Percentiles rank a stretch among this genome's conserved stretches.
Evolutionary conservation across 2,329 filamentous ascomycete species (phyloP).

Genomic region (Rachicladosporium sp.): DNA sequence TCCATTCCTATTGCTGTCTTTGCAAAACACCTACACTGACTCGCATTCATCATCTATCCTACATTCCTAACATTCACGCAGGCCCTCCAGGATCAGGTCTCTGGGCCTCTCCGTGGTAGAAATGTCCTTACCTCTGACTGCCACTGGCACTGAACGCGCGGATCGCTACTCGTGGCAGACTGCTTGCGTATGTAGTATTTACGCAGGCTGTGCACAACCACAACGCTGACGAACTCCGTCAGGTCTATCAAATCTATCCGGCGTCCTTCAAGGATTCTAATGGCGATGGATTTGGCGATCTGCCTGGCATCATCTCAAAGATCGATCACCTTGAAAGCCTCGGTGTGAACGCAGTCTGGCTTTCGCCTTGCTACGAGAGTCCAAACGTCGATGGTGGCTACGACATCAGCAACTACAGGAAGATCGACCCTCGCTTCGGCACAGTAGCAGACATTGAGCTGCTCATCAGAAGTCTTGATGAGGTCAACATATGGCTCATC

Average conservation of each 20-base stretch:
- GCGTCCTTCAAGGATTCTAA: constrained; percentile 37
- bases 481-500: constrained; percentile 54
- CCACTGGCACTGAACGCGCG: too few species aligned
- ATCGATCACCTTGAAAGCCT: constrained; percentile 48
- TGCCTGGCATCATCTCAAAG: constrained; percentile 50
- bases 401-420: constrained; percentile 54
- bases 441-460: constrained; percentile 51
- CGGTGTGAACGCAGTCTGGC: constrained; percentile 51
- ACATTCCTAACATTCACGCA: too few species aligned
- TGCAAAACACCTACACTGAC: too few species aligned
- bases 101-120: too few species aligned
- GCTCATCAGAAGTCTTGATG: constrained; percentile 46
- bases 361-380: constrained; percentile 52
- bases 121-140: too few species aligned
- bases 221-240: too few species aligned
- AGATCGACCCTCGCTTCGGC: constrained; percentile 51
- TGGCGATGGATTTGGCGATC: constrained; percentile 45
- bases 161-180: too few species aligned
- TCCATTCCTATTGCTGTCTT: too few species aligned
- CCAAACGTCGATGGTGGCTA: constrained; percentile 58
- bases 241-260: constrained; percentile 31
- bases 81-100: too few species aligned
- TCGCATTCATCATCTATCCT: too few species aligned
- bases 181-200: too few species aligned
- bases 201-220: too few species aligned